A percentile compares a stretch with the other conserved stretches of the same genome.
Conservation (phyloP, 1,284 basidiomycete species). For the Peniophora sp. region DNA sequence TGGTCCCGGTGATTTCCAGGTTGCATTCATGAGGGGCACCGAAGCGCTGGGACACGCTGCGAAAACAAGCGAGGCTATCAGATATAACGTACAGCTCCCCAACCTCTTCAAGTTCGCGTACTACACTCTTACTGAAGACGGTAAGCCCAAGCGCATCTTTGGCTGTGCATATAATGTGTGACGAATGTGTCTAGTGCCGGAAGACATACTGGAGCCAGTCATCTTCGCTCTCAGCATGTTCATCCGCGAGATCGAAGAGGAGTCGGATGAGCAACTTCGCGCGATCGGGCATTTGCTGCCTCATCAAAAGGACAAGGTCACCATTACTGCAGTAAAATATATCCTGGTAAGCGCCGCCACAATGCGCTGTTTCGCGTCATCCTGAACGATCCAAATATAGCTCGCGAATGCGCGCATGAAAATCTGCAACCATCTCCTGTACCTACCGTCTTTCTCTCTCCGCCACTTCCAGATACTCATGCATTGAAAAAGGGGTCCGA, state of each 20-base stretch:
- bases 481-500: too few relatives aligned
- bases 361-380: too few relatives aligned
- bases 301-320: conserved; percentile 5
- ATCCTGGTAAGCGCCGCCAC: conserved; percentile 7
- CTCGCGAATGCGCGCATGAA: conserved; percentile 9
- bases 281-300: conserved; percentile 11
- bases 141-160: neutral
- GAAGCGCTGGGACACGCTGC: neutral
- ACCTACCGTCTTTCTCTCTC: too few relatives aligned
- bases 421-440: conserved; percentile 9
- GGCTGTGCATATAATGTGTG: neutral
- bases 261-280: conserved; percentile 11
- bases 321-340: conserved; percentile 1
- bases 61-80: conserved; percentile 4
- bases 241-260: conserved; percentile 10
- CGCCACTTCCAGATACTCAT: too few relatives aligned
- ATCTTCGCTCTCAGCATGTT: conserved; percentile 14
- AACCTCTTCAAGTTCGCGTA: conserved; percentile 13
- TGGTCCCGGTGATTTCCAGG: neutral
- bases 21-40: neutral
- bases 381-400: too few relatives aligned
- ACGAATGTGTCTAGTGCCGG: conserved; percentile 9
- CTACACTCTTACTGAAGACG: conserved; percentile 4
- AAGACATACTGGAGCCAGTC: conserved; percentile 11
- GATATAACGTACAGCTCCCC: conserved; percentile 8